Evolutionary conservation across 345 rosid genomes (phyloP).

Genomic region (Reutealis trisperma): DNA sequence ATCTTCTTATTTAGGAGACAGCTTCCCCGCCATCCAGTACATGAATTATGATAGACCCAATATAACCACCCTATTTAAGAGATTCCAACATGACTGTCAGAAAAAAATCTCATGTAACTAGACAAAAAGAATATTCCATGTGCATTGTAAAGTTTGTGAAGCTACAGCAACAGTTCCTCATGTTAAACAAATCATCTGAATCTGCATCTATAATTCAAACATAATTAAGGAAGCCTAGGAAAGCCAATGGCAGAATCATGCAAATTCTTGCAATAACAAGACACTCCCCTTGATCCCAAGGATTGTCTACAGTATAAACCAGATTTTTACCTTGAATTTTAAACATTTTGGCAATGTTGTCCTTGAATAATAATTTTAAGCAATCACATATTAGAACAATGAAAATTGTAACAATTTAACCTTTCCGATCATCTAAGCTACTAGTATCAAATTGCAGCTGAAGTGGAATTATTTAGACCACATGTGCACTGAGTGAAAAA

Average conservation of each 20-base stretch:
- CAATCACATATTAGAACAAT: background rate
- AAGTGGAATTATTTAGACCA: no score
- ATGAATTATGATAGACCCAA: conserved; percentile 75
- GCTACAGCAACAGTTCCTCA: conserved; percentile 20
- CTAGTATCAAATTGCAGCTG: background rate
- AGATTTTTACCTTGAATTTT: background rate
- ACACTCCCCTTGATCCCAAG: background rate
- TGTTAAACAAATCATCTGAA: conserved; percentile 1
- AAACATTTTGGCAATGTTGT: background rate
- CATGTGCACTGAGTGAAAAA: no score
- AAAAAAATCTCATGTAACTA: conserved; percentile 42
- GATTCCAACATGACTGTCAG: conserved; percentile 68
- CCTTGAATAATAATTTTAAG: background rate
- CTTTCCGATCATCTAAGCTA: background rate
- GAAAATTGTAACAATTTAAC: background rate
- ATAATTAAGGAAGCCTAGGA: conserved; percentile 16
- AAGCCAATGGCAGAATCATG: background rate
- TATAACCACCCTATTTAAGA: conserved; percentile 82
- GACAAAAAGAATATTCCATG: conserved; percentile 44
- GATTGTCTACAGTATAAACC: background rate
- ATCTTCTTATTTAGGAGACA: conserved; percentile 82
- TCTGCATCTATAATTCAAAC: background rate
- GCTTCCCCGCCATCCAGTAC: conserved; percentile 76
- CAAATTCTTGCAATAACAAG: conserved; percentile 1
- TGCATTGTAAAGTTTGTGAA: conserved; percentile 32